Evolutionary conservation across 768 basidiomycete genomes (phyloP).

Genomic region (Mycena amicta): DNA sequence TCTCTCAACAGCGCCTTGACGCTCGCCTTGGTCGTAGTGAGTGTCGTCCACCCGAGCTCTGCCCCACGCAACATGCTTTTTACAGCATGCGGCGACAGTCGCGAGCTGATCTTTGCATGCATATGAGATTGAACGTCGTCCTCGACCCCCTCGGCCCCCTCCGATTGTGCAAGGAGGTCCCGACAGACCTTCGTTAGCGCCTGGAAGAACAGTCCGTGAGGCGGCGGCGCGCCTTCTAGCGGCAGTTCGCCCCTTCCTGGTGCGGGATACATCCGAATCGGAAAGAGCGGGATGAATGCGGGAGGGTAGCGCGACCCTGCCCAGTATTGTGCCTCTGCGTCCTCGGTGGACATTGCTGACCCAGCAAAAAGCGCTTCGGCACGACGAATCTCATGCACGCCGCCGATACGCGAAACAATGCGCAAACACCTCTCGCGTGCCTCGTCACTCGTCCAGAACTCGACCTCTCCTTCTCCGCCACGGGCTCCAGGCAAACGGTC

Average conservation of each 20-base stretch:
- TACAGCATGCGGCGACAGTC: slow-evolving; percentile 76
- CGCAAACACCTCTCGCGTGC: slow-evolving; percentile 71
- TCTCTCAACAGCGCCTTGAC: slow-evolving; percentile 73
- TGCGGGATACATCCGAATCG: slow-evolving; percentile 53
- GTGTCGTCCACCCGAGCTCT: slow-evolving; percentile 72
- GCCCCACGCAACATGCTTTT: slow-evolving; percentile 75
- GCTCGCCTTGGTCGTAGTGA: slow-evolving; percentile 83
- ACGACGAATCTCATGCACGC: slow-evolving; percentile 63
- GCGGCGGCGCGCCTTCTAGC: slow-evolving; percentile 7
- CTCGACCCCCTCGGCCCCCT: slow-evolving; percentile 1
- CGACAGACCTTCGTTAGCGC: slow-evolving; percentile 55
- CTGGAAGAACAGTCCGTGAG: slow-evolving; percentile 43
- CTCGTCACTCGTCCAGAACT: slow-evolving; percentile 84
- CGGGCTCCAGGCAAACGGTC: slow-evolving; percentile 40
- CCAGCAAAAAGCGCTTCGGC: slow-evolving; percentile 60
- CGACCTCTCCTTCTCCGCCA: slow-evolving; percentile 32
- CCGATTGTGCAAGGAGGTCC: slow-evolving; percentile 53
- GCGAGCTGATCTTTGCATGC: slow-evolving; percentile 51
- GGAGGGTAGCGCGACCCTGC: slow-evolving; percentile 56
- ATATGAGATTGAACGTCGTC: slow-evolving; percentile 38
- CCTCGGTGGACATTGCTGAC: slow-evolving; percentile 14
- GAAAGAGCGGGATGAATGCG: slow-evolving; percentile 58
- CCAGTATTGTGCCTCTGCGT: slow-evolving; percentile 62
- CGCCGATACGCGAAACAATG: slow-evolving; percentile 84
- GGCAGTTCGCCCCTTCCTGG: slow-evolving; percentile 4